Conservation (phyloP, 805 yeast genomes). For the Cyberlindnera mycetangii region DNA sequence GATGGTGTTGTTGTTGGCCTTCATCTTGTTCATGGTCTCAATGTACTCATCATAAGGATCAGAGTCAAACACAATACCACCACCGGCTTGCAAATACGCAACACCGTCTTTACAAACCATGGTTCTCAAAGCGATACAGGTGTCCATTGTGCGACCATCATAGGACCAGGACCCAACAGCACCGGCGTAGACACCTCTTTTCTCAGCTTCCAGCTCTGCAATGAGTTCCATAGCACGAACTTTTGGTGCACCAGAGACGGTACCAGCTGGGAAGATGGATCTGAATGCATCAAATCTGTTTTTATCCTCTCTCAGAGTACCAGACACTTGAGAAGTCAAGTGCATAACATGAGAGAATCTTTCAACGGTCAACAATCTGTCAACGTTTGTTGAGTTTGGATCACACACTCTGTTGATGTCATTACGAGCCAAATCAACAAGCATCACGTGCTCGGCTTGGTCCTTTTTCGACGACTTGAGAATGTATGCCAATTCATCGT, state of each 20-base stretch:
- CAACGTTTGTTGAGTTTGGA: constrained; percentile 81
- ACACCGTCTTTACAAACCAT: constrained; percentile 90
- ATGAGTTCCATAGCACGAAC: constrained; percentile 95
- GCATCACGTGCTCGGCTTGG: constrained; percentile 97
- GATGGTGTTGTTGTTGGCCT: constrained; percentile 85
- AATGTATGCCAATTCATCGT: constrained; percentile 73
- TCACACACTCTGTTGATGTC: constrained; percentile 94
- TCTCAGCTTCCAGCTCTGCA: constrained; percentile 84
- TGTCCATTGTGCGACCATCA: constrained; percentile 92
- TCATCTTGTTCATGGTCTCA: constrained; percentile 97
- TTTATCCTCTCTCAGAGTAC: constrained; percentile 78
- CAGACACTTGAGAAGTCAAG: constrained; percentile 91
- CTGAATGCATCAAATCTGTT: constrained; percentile 96
- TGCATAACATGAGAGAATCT: constrained; percentile 97
- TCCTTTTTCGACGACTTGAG: constrained; percentile 80
- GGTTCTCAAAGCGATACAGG: constrained; percentile 95
- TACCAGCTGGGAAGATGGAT: constrained; percentile 98
- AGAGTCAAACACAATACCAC: constrained; percentile 94
- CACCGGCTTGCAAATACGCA: constrained; percentile 97
- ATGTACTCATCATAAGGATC: constrained; percentile 94
- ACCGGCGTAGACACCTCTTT: constrained; percentile 96
- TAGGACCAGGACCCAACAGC: constrained; percentile 99
- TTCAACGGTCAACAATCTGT: constrained; percentile 83
- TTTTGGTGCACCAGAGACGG: constrained; percentile 98
- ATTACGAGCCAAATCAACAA: constrained; percentile 95